Evolutionary conservation across 257 asterid genomes (phyloP), one percentile per base, ranked within the genome.

Genomic region (Lycium barbarum): DNA sequence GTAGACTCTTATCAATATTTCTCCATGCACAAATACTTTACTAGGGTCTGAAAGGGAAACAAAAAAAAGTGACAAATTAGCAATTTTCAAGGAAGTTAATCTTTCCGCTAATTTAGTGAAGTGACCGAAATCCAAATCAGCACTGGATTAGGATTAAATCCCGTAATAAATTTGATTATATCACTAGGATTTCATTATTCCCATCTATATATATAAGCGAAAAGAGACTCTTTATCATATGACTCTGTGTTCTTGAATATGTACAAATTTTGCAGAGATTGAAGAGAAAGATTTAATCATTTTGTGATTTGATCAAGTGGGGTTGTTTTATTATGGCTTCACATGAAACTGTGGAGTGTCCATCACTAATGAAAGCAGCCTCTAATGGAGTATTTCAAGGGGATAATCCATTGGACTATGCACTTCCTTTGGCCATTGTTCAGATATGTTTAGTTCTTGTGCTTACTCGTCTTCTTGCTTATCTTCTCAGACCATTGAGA

Each of bases 301-400:
- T 65, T 62, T 51, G 62, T 74, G 61, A 13, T 63, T 83, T 57
- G 15, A 17, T 76, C 13, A 20, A 9, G 2, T 22, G 13, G 65
- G 26, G 73, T 80, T 18, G 36, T 82, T 58, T 73, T 15, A 78
- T 53, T 58, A 88, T 88, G 91, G 88, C 85, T 65, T 14, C 85
- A 45, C 84, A 88, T 71, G 76, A 47, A 49, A 82, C 85, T 40
- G 18, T 83, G 13, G 62, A 83, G 17, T 91, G 97, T 80, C 94
- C 91, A 1, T 47, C 92, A 5, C 93, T 91, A 0, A 94, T 94
- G 98, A 93, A 92, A 90, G 93, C 98, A 2, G 70, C 98, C 5
- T 94, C 98, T 0, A 92, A 93, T 35, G 97, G 98, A 6, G 84
- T 90, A 5, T 94, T 94, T 86, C 98, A 94, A 86, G 97, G 96